phyloP scores from a whole-genome alignment of 306 rosid species.

The apple (Malus domestica) region ASM211411v1 NC_041796.1:4454001-4454500 shows the following conservation, averaged over 20 bases:
- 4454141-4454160: neutral
- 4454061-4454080: too few species aligned
- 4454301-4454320: neutral
- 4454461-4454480: too few species aligned
- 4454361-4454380: neutral
- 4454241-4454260: neutral
- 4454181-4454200: neutral
- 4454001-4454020: too few species aligned
- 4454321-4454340: neutral
- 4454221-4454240: neutral
- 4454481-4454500: too few species aligned
- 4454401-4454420: too few species aligned
- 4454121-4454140: neutral
- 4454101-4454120: neutral
- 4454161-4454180: neutral
- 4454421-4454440: too few species aligned
- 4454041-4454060: too few species aligned
- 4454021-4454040: fast-evolving
- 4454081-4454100: neutral
- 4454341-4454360: neutral
- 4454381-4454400: too few species aligned
- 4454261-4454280: neutral
- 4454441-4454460: too few species aligned
- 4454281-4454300: neutral
- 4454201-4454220: neutral